phyloP scores from a whole-genome alignment of 192 early-diverging fungal species.

The Coemansia sp. region DNA sequence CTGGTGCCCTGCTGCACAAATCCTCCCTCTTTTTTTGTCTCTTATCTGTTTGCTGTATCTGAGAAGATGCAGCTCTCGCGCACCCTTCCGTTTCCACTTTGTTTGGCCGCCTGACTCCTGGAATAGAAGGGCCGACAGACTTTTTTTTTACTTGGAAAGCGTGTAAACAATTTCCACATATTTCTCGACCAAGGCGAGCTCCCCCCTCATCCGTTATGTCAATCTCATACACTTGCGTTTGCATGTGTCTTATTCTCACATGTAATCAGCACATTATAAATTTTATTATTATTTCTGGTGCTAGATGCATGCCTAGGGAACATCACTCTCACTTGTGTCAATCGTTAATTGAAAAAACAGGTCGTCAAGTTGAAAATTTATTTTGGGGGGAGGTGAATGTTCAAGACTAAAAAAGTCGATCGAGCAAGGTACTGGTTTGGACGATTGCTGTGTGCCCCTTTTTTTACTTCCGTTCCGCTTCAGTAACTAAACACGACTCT shows the following conservation, averaged over 20 bases:
- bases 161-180: background rate
- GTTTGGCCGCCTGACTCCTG: slow-evolving; percentile 7
- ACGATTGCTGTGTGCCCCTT: background rate
- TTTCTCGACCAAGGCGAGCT: background rate
- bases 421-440: background rate
- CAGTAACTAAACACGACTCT: background rate
- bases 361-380: background rate
- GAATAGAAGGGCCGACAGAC: background rate
- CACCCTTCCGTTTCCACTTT: slow-evolving; percentile 6
- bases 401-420: background rate
- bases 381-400: background rate
- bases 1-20: background rate
- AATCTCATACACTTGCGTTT: background rate
- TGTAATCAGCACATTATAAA: background rate
- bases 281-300: background rate
- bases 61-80: slow-evolving; percentile 7
- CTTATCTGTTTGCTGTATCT: background rate
- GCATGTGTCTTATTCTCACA: background rate
- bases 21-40: background rate
- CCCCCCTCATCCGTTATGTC: background rate
- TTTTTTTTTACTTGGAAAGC: background rate
- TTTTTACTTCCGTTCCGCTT: background rate
- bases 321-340: background rate
- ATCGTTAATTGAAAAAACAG: background rate
- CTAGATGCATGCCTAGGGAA: background rate